Evolutionary conservation across 768 basidiomycete species (phyloP).

Genomic region (Mycena galopus): DNA sequence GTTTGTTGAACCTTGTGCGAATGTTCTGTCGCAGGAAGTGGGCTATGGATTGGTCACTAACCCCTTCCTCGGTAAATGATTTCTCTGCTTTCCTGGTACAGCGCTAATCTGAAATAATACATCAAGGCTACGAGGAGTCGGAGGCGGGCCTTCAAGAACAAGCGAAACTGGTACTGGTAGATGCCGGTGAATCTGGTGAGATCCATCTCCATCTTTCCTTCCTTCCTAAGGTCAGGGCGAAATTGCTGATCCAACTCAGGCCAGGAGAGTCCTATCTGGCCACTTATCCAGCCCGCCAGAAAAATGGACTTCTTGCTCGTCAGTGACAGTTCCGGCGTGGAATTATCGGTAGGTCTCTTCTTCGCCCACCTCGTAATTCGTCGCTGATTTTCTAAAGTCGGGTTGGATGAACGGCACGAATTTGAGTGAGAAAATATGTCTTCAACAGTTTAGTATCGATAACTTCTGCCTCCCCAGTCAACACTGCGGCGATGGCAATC

Average conservation of each 20-base stretch:
- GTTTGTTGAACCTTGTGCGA: not conserved
- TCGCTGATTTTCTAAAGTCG: conserved; percentile 15
- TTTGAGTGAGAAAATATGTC: conserved; percentile 11
- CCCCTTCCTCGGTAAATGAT: conserved; percentile 20
- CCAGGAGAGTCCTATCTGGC: conserved; percentile 21
- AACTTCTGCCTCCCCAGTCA: conserved; percentile 13
- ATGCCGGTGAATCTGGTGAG: conserved; percentile 26
- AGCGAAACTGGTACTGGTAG: conserved; percentile 14
- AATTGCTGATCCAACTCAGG: not conserved
- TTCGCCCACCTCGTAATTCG: not conserved
- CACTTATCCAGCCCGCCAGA: conserved; percentile 18
- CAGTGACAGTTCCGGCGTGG: conserved; percentile 10
- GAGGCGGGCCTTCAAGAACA: conserved; percentile 20
- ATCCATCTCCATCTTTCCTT: conserved; percentile 1
- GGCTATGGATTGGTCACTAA: conserved; percentile 23
- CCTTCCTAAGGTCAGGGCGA: not conserved
- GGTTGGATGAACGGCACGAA: conserved; percentile 25
- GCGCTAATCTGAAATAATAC: conserved; percentile 14
- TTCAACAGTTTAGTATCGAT: not conserved
- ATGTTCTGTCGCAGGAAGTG: conserved; percentile 11
- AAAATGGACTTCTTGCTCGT: conserved; percentile 25
- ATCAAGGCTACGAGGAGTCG: conserved; percentile 8
- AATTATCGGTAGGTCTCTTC: conserved; percentile 18
- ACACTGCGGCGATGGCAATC: conserved; percentile 22
- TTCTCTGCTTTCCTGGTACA: not conserved